Evolutionary conservation across 2,329 filamentous ascomycete species (phyloP), one percentile per base, ranked within the genome.

Genomic region (Lecanicillium sp.): DNA sequence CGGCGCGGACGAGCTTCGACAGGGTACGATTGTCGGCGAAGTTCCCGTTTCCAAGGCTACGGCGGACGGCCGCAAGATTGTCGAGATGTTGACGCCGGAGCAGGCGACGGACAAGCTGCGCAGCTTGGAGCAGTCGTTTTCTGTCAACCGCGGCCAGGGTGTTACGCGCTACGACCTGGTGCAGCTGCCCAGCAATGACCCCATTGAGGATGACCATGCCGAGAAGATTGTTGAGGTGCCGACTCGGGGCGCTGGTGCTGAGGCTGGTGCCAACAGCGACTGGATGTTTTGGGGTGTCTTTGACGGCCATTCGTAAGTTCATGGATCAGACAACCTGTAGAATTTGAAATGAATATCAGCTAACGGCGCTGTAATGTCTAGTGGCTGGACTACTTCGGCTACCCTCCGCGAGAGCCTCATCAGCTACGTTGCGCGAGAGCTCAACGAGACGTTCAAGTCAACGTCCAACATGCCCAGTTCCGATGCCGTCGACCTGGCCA

Each of bases 241-340:
- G 4, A 72, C 74, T 38, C 74, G 52, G 64, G 74, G 56, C 63
- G 52, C 46, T 25, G 55, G 52, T 17, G 52, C 55, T 17, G 51
- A 57, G 25, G 59, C 72, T 28, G 70, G 14, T 6, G 6, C 73
- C 14, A 79, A 71, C 43, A 86, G 77, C 45, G 94, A 98, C 62
- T 98, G 92, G 92, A 97, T 97, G 88, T 98, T 98, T 61, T 98
- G 94, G 92, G 92, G 89, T 42, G 89, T 98, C 14, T 98, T 97
- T 61, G 92, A 98, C 57, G 92, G 92, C 1, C 92, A 98, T 62
- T 87, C 86, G 87, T 90, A 68, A 62, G 76, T 74, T 44, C 9
- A 6, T n/a, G 17, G 17, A 11, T 22, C 28, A 15, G 12, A 38
- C 5, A 15, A 20, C 13, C 11, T 27, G 33, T 18, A n/a, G n/a